Percentiles rank a stretch among this genome's conserved stretches.
These are phyloP conservation scores for Calvatia gigantea DNA, from an alignment of 768 basidiomycete species.

Conservation along the genomic window DNA sequence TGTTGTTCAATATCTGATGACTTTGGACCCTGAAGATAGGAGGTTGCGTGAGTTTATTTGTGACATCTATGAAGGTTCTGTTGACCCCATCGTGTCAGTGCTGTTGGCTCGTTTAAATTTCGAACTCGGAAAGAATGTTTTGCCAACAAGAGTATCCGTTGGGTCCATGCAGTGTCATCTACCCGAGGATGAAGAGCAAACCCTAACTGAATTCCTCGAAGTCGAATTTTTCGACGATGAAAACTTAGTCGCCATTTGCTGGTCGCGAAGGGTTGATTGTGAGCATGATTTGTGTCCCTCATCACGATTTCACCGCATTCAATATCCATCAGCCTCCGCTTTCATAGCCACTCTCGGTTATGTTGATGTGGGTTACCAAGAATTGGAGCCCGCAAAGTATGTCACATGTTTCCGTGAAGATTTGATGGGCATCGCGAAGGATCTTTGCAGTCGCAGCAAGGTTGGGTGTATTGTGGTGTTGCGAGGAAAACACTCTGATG, in stretches of 20 bases:
- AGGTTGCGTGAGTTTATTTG: conserved; percentile 20
- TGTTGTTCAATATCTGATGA: conserved; percentile 50
- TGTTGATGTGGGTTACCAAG: conserved; percentile 56
- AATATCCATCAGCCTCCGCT: conserved; percentile 40
- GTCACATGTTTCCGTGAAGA: conserved; percentile 60
- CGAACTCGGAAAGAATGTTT: conserved; percentile 16
- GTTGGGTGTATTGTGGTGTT: conserved; percentile 39
- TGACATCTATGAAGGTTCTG: neutral
- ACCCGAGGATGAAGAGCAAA: conserved; percentile 33
- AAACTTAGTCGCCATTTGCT: conserved; percentile 61
- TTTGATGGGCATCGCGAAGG: conserved; percentile 56
- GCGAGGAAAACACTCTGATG: conserved; percentile 22
- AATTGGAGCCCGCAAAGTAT: conserved; percentile 42
- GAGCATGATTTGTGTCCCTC: conserved; percentile 27
- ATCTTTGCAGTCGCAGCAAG: conserved; percentile 58
- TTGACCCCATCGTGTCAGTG: conserved; percentile 35
- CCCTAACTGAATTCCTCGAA: conserved; percentile 54
- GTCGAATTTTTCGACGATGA: conserved; percentile 81
- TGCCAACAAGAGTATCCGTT: conserved; percentile 42
- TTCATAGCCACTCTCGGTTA: conserved; percentile 65
- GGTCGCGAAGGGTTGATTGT: conserved; percentile 45
- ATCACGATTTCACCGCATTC: conserved; percentile 32
- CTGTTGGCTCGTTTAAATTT: conserved; percentile 54
- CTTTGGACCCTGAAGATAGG: conserved; percentile 35
- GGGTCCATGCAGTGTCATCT: conserved; percentile 55